Base-by-base conservation (phyloP, 352 stramenopile genomes). In the Pythium chondricola region DNA sequence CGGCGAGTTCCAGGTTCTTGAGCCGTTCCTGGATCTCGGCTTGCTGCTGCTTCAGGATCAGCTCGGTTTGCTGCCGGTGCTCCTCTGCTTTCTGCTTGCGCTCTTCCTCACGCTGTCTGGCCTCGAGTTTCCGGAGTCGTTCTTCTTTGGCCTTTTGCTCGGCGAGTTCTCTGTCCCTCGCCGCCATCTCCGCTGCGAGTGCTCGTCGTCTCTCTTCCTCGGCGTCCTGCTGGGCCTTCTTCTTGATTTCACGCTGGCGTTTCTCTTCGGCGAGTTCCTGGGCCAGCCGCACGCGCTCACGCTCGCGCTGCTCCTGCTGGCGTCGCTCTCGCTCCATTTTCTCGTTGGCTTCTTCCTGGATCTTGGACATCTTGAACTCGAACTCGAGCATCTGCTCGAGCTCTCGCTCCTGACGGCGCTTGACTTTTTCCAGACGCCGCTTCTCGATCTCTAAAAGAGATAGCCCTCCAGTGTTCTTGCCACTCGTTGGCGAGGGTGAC, bases 371-470 rank as follows among this genome's bases (percentile, higher is more conserved):
- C 52, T 95, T 95, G 48, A 94, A 85, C 58, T 96, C 86, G 44
- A 93, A 96, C 35, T 88, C 74, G n/a, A 96, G 71, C 79, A 96
- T 93, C 72, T 96, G 86, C 45, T 93, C 83, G 0, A 96, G 59
- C 41, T 92, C 81, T 1, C 75, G 74, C 45, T 94, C 75, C 60
- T 92, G 80, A 2, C 80, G 74, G 11, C 74, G 59, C 39, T 79
- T 69, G 17, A 93, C 61, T 38, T 93, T 93, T 43, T 88, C 79
- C 2, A 93, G 64, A 22, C 83, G 63, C 25, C 74, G 64, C 6
- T 74, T 56, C 51, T 93, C 83, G 25, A 91, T 69, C 9, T 90
- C 65, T 2, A 93, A 24, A 25, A 93, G 52, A 4, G 71, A 71
- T 10, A 63, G 22, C 9, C 29, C 35, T 37, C 56, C 58, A 14